A percentile compares a stretch with the other conserved stretches of the same genome.
Evolutionary conservation across 78 protist genomes (phyloP).

Genomic region (Protostelium mycophagum): DNA sequence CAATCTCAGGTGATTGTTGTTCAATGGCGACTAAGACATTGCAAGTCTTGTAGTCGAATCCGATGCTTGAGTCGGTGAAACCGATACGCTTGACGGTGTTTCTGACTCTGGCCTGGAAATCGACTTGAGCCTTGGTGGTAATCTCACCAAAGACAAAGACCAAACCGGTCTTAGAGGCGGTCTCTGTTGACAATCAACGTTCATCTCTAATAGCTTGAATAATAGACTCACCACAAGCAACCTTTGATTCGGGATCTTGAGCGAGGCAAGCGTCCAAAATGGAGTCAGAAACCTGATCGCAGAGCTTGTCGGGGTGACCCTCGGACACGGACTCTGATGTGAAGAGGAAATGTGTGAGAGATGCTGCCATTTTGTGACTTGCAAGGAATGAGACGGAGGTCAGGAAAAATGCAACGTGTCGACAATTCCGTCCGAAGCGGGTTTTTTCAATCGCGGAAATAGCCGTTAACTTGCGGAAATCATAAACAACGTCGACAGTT

Average conservation of each 20-base stretch:
- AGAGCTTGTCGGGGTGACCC: constrained; percentile 88
- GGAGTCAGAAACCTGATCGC: constrained; percentile 99
- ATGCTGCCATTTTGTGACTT: not conserved
- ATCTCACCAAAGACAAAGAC: constrained; percentile 99
- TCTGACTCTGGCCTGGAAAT: constrained; percentile 97
- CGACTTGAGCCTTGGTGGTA: constrained; percentile 93
- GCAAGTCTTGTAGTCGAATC: constrained; percentile 96
- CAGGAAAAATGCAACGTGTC: no score
- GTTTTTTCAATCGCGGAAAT: no score
- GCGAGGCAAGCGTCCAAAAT: constrained; percentile 99
- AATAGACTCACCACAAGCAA: constrained; percentile 89
- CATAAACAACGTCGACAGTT: no score
- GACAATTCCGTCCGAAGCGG: no score
- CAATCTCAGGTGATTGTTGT: constrained; percentile 99
- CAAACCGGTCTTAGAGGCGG: constrained; percentile 96
- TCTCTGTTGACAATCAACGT: constrained; percentile 60
- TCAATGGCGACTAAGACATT: constrained; percentile 94
- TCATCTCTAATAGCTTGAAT: not conserved
- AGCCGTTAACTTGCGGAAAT: no score
- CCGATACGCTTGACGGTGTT: constrained; percentile 94
- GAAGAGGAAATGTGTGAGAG: not conserved
- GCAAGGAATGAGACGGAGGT: no score
- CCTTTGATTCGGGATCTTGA: constrained; percentile 93
- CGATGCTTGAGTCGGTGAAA: constrained; percentile 87
- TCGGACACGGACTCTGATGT: not conserved